phyloP scores from a whole-genome alignment of 352 stramenopile genomes.

The Hyaloperonospora arabidopsidis region DNA sequence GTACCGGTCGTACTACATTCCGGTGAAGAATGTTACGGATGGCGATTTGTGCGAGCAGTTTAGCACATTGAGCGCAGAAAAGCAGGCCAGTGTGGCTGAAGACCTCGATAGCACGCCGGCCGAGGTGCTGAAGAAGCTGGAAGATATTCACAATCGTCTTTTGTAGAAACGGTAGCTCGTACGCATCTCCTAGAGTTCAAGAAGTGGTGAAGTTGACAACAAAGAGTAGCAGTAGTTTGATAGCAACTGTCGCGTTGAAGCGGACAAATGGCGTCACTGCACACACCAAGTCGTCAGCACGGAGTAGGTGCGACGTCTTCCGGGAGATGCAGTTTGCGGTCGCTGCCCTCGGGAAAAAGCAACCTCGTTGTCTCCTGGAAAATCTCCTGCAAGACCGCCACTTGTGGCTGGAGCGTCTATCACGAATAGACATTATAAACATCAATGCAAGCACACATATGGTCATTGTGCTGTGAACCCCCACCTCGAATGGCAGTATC shows the following conservation, averaged over 20 bases:
- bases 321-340: slow-evolving; percentile 44
- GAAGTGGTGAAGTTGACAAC: slow-evolving; percentile 4
- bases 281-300: slow-evolving; percentile 4
- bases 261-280: neutral
- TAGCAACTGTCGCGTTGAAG: neutral
- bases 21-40: slow-evolving; percentile 98
- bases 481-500: slow-evolving; percentile 73
- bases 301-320: slow-evolving; percentile 7
- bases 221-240: slow-evolving; percentile 10
- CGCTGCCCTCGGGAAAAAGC: slow-evolving; percentile 44
- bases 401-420: slow-evolving; percentile 61
- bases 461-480: neutral
- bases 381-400: slow-evolving; percentile 63
- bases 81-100: slow-evolving; percentile 94
- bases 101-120: slow-evolving; percentile 92
- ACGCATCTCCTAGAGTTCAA: neutral
- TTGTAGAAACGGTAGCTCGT: slow-evolving; percentile 57
- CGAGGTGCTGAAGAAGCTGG: slow-evolving; percentile 98
- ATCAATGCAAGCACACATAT: neutral
- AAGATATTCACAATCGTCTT: slow-evolving; percentile 95
- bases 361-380: slow-evolving; percentile 45
- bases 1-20: slow-evolving; percentile 97
- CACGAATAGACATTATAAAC: neutral
- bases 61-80: slow-evolving; percentile 84
- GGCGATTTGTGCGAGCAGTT: slow-evolving; percentile 98